Evolutionary conservation across 495 filamentous ascomycete genomes (phyloP), one percentile per base, ranked within the genome.

Genomic region (Aspergillus baeticus): DNA sequence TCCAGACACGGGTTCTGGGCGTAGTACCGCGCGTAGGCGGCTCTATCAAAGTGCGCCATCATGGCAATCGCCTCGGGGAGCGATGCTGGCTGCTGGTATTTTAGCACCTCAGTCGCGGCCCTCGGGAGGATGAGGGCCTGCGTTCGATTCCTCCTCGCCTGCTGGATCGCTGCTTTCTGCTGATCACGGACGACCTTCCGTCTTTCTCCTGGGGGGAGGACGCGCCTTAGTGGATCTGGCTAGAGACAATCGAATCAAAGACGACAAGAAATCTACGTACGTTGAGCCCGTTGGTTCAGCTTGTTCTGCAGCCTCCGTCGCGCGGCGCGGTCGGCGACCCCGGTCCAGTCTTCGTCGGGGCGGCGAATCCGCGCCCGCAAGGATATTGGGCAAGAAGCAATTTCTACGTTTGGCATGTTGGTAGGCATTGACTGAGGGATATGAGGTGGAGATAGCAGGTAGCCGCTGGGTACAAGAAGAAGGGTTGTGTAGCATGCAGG

Each of bases 291-390:
- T 35, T 61, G 58, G 23, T 61, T 61, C 15, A 60, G n/a, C 29
- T 48, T 55, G 29, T 61, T 57, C 46, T 61, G 53, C 5, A 61
- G 39, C 15, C 14, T 61, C 17, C 47, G 45, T 38, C 58, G 52
- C 18, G 33, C 8, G 42, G 21, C 58, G 51, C 46, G 58, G 39
- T 61, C 41, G 2, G 58, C 56, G 21, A 56, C 31, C 21, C 52
- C 58, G 0, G 58, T 61, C 58, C 58, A 61, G 13, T 61, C 53
- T 33, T 61, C 58, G 47, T 61, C 38, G 14, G 26, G 56, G 4
- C 8, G 26, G 26, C 26, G 26, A 8, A 29, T 29, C 26, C 26
- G 26, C 26, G 26, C 26, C 26, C 4, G 26, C 3, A 8, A 29
- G 4, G 26, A 29, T 3, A 29, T 29, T 29, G 26, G 26, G 26